Percentiles rank a stretch among this genome's conserved stretches.
Conservation (phyloP, 2,329 filamentous ascomycete genomes). For the Hypoxylon sp. region DNA sequence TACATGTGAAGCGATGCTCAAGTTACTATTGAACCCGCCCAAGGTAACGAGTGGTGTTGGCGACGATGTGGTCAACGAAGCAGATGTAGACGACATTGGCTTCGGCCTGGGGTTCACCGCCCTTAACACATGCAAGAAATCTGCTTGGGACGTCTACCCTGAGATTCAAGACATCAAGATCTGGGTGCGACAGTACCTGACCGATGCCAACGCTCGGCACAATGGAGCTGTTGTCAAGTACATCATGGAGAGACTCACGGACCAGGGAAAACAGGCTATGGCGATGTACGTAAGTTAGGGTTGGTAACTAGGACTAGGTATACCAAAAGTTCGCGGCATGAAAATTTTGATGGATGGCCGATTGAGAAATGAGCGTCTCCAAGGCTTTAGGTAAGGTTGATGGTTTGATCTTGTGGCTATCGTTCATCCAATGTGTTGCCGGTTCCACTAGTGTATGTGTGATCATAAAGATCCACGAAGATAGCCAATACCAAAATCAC, state of each 20-base stretch:
- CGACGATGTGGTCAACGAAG: constrained; percentile 85
- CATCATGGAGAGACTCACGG: constrained; percentile 80
- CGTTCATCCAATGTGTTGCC: constrained; percentile 17
- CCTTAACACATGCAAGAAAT: constrained; percentile 88
- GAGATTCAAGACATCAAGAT: constrained; percentile 85
- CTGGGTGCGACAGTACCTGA: constrained; percentile 87
- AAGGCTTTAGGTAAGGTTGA: constrained; percentile 15
- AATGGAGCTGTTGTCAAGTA: constrained; percentile 79
- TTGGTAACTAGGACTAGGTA: constrained; percentile 24
- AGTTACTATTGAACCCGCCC: constrained; percentile 90
- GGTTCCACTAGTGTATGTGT: constrained; percentile 3
- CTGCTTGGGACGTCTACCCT: constrained; percentile 84
- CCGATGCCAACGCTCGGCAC: constrained; percentile 81
- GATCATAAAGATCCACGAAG: constrained; percentile 10
- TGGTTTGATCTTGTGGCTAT: constrained; percentile 3
- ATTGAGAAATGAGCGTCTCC: constrained; percentile 36
- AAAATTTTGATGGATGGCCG: constrained; percentile 28
- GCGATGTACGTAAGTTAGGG: constrained; percentile 63
- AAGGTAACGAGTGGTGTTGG: constrained; percentile 73
- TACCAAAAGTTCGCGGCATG: constrained; percentile 34
- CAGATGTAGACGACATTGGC: constrained; percentile 93
- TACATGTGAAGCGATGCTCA: constrained; percentile 90
- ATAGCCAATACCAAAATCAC: constrained; percentile 15
- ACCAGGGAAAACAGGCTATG: constrained; percentile 70
- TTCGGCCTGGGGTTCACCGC: constrained; percentile 96